Percentiles rank a stretch among this genome's conserved stretches.
phyloP scores from a whole-genome alignment of 2,329 filamentous ascomycete species.

The Diaporthe amygdali region DNA sequence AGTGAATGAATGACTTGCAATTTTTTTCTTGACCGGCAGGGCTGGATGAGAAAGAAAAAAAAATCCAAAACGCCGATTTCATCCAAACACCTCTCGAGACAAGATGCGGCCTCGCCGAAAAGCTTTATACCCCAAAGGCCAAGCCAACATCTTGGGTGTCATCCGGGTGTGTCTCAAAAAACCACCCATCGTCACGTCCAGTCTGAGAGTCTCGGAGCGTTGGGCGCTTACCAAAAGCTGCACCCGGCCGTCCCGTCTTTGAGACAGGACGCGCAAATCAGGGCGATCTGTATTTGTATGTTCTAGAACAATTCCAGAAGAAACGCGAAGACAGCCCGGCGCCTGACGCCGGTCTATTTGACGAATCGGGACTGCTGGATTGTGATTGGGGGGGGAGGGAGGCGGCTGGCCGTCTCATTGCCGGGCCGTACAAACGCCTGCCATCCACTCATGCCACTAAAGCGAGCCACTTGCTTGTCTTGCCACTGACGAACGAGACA shows the following conservation, averaged over 20 bases:
- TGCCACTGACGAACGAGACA: background rate
- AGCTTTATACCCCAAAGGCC: background rate
- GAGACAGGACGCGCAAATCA: background rate
- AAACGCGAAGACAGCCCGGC: background rate
- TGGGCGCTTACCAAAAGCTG: background rate
- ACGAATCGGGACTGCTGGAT: background rate
- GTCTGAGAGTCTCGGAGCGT: background rate
- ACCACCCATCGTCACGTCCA: background rate
- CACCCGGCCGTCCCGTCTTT: background rate
- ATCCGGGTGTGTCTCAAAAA: constrained; percentile 13
- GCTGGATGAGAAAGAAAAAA: background rate
- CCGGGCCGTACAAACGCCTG: background rate
- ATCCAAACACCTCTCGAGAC: constrained; percentile 15
- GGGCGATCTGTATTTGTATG: background rate
- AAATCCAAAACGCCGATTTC: constrained; percentile 6
- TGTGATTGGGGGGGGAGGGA: background rate
- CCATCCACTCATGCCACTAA: too few species aligned
- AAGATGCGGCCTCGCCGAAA: background rate
- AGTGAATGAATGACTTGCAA: background rate
- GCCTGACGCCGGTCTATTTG: background rate
- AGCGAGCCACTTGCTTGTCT: background rate
- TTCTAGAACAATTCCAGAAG: constrained; percentile 10
- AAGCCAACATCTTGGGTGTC: background rate
- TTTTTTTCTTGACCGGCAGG: background rate
- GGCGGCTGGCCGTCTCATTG: background rate